phyloP scores from a whole-genome alignment of 2,329 filamentous ascomycete species.

The Alternaria solani region DNA sequence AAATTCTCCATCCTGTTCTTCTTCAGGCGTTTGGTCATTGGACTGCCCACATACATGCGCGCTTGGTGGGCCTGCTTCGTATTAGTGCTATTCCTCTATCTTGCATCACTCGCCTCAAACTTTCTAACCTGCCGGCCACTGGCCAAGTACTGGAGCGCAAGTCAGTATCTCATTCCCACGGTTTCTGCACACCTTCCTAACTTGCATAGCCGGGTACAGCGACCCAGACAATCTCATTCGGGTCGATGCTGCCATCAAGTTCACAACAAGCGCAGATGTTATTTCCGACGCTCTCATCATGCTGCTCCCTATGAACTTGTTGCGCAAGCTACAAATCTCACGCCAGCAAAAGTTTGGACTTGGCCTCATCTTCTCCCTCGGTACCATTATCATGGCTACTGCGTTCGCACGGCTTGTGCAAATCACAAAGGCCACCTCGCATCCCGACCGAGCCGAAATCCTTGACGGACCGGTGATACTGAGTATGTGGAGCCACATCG shows the following conservation, averaged over 20 bases:
- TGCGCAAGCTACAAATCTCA: not conserved
- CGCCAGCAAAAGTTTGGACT: not conserved
- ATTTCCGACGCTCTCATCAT: not conserved
- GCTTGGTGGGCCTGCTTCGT: too few species aligned
- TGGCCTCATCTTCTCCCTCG: not conserved
- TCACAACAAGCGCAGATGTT: not conserved
- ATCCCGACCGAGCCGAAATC: not conserved
- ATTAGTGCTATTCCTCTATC: too few species aligned
- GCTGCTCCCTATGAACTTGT: not conserved
- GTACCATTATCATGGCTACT: not conserved
- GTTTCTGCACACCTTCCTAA: not conserved
- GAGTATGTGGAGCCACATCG: too few species aligned
- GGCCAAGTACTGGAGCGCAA: not conserved
- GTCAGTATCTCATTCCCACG: not conserved
- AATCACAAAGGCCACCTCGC: not conserved
- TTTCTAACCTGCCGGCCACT: not conserved
- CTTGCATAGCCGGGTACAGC: not conserved
- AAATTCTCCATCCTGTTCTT: too few species aligned
- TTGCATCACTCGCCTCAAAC: too few species aligned
- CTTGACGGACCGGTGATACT: too few species aligned
- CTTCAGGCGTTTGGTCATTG: too few species aligned
- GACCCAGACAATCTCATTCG: not conserved
- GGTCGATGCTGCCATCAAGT: not conserved
- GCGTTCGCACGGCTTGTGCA: not conserved
- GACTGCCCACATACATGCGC: too few species aligned